Evolutionary conservation across 192 early-diverging fungal species (phyloP), one percentile per base, ranked within the genome.

Genomic region (Gorgonomyces haynaldii): DNA sequence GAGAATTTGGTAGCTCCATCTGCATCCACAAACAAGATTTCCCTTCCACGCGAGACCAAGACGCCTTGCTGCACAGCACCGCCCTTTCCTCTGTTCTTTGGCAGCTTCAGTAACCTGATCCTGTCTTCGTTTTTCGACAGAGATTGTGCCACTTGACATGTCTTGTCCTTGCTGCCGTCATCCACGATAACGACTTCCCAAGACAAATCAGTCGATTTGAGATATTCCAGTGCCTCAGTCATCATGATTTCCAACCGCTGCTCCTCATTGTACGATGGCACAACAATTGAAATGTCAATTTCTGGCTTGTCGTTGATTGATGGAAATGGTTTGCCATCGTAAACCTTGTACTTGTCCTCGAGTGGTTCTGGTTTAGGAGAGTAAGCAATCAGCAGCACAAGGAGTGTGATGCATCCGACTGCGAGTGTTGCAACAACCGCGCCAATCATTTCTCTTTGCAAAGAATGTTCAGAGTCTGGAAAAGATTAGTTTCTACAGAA

Each of bases 1-100:
- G 83, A 81, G 61, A 98, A 98, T 30, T 66, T 71, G 0, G 91
- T 91, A 1, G 94, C 91, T 6, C 91, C 94, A 65, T 98, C 94
- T 0, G 94, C 94, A 60, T 98, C 94, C 12, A 84, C 91, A 72
- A 98, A 91, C 47, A 98, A 61, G 30, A 91, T 42, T 39, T 62
- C 61, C 28, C 81, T 65, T 15, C 91, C 94, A 19, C 82, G 61
- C 8, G 85, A 68, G 31, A 72, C 74, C 47, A 89, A 58, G 57
- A 95, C 78, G 17, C 93, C 93, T 84, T 94, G 72, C 8, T 12
- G 34, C 26, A 59, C 40, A 29, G 45, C 17, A 9, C 35, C 24
- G 16, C 45, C 44, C 34, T 54, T 47, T 17, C 52, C 30, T 20
- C 37, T 35, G 15, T 31, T 23, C 2, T 55, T 34, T 15, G n/a